These are phyloP conservation scores for Podospora pseudoanserina DNA, from an alignment of 495 filamentous ascomycete genomes.

Conservation along the genomic window DNA sequence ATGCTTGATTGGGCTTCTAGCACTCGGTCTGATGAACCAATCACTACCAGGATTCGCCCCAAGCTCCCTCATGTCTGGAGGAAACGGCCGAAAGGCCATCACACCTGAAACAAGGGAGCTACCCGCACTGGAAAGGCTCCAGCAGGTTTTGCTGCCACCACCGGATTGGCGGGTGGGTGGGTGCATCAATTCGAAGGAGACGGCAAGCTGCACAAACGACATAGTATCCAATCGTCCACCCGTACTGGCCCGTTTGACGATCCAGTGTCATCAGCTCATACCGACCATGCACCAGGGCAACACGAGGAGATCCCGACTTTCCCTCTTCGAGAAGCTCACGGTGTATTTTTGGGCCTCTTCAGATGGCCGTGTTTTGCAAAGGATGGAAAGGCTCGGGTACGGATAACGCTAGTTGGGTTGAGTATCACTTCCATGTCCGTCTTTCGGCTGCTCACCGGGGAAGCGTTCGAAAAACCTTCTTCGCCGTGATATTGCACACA, in stretches of 20 bases:
- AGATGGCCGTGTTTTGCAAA: background rate
- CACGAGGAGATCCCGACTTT: slow-evolving; percentile 26
- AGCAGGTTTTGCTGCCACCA: slow-evolving; percentile 15
- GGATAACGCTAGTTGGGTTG: background rate
- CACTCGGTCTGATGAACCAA: slow-evolving; percentile 20
- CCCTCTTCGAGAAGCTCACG: slow-evolving; percentile 15
- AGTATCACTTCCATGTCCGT: slow-evolving; percentile 5
- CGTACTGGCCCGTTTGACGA: slow-evolving; percentile 18
- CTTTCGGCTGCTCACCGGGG: background rate
- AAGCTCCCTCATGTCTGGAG: slow-evolving; percentile 13
- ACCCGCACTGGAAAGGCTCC: slow-evolving; percentile 17
- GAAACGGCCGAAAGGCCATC: slow-evolving; percentile 37
- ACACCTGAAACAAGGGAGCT: slow-evolving; percentile 36
- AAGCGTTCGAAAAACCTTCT: background rate
- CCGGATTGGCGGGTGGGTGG: slow-evolving; percentile 31
- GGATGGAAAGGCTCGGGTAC: slow-evolving; percentile 10
- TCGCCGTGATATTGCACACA: background rate
- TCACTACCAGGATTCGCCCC: slow-evolving; percentile 14
- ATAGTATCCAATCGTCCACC: slow-evolving; percentile 24
- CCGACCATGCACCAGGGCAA: slow-evolving; percentile 29
- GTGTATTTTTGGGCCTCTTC: slow-evolving; percentile 16
- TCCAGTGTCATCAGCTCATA: slow-evolving; percentile 26
- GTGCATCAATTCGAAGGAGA: slow-evolving; percentile 32
- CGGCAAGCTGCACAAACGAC: slow-evolving; percentile 41
- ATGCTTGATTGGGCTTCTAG: slow-evolving; percentile 9